Evolutionary conservation across 2,329 filamentous ascomycete genomes (phyloP).

Genomic region (Sclerotinia nivalis): DNA sequence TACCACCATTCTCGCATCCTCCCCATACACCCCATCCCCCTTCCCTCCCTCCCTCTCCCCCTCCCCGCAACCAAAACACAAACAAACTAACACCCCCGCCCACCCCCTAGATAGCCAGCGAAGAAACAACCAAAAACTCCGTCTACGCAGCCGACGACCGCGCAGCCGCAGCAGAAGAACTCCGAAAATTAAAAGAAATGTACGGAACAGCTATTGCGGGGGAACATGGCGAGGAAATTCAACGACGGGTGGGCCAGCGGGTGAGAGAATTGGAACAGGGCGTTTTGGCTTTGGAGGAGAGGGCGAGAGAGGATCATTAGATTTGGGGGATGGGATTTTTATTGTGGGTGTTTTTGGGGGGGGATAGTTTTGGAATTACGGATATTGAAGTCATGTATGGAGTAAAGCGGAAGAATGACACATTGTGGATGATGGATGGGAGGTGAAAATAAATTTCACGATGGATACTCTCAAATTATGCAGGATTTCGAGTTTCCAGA

Average conservation of each 20-base stretch:
- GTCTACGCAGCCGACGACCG: slow-evolving; percentile 50
- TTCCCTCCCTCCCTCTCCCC: too few species aligned
- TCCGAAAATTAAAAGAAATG: slow-evolving; percentile 43
- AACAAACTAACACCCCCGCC: neutral
- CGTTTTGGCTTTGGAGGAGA: slow-evolving; percentile 46
- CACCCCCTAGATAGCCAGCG: slow-evolving; percentile 44
- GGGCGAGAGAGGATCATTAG: slow-evolving; percentile 41
- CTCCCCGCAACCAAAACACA: too few species aligned
- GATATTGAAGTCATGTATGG: too few species aligned
- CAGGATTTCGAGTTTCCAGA: too few species aligned
- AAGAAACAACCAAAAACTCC: slow-evolving; percentile 48
- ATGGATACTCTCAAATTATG: too few species aligned
- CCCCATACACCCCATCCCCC: neutral
- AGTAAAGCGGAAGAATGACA: too few species aligned
- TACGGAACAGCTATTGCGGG: slow-evolving; percentile 41
- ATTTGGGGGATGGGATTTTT: neutral
- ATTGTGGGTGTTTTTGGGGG: neutral
- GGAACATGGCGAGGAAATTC: slow-evolving; percentile 46
- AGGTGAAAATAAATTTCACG: too few species aligned
- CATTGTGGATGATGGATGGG: too few species aligned
- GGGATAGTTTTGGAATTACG: too few species aligned
- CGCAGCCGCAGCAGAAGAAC: slow-evolving; percentile 48
- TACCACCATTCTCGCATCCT: neutral
- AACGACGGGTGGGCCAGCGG: slow-evolving; percentile 46
- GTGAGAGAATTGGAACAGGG: slow-evolving; percentile 50